Conservation (phyloP, 2,329 filamentous ascomycete species). For the Pseudogymnoascus sp. region DNA sequence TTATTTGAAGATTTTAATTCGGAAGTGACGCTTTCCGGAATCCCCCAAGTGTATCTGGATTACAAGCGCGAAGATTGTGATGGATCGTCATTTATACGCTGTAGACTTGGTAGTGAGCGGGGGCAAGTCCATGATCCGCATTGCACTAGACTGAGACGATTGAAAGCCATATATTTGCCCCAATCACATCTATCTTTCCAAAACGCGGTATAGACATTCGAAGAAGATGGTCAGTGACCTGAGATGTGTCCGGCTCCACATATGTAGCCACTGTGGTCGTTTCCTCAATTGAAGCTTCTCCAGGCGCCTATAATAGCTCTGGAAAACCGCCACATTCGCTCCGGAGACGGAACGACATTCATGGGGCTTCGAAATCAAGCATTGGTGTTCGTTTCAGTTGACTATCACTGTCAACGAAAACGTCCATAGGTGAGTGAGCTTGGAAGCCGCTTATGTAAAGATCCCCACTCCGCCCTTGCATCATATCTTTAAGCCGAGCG, state of each 20-base stretch:
- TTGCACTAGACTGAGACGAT: not conserved
- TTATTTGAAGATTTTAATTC: not conserved
- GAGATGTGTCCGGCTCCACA: not conserved
- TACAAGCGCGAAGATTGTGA: not conserved
- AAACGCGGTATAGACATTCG: not conserved
- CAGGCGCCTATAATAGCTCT: not conserved
- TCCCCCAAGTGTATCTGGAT: not conserved
- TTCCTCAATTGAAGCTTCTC: not conserved
- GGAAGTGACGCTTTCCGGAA: not conserved
- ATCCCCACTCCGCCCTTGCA: not conserved
- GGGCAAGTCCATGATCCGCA: not conserved
- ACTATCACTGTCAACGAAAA: not conserved
- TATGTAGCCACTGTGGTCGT: not conserved
- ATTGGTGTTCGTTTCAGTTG: not conserved
- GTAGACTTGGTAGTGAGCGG: too few species aligned
- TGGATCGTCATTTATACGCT: not conserved
- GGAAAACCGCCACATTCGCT: not conserved
- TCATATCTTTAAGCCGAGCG: not conserved
- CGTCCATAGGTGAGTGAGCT: not conserved
- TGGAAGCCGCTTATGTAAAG: not conserved
- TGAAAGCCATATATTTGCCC: not conserved
- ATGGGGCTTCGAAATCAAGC: not conserved
- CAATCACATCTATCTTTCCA: not conserved
- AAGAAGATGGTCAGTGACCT: not conserved
- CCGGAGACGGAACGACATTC: not conserved